phyloP scores from a whole-genome alignment of 805 yeast species.

The Saccharomyces jurei region DNA sequence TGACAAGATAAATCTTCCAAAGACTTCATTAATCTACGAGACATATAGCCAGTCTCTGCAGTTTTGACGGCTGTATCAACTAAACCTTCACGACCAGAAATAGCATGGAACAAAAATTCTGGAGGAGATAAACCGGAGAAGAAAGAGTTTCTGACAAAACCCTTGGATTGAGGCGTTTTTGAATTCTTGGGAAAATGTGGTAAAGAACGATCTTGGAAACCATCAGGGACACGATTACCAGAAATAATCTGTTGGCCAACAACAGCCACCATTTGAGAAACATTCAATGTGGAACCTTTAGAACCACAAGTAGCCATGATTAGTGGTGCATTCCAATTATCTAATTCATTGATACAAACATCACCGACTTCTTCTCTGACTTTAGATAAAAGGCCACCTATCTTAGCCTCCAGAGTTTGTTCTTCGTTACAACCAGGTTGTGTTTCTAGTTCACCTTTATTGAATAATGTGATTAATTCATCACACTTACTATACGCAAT shows the following conservation, averaged over 20 bases:
- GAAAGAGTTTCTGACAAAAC: constrained; percentile 94
- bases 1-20: constrained; percentile 90
- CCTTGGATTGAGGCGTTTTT: constrained; percentile 95
- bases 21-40: constrained; percentile 95
- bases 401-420: constrained; percentile 94
- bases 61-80: constrained; percentile 99
- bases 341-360: constrained; percentile 88
- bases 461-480: constrained; percentile 69
- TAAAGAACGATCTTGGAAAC: constrained; percentile 96
- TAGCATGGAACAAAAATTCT: constrained; percentile 95
- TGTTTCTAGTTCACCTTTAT: constrained; percentile 84
- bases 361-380: constrained; percentile 99
- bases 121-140: constrained; percentile 92
- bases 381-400: constrained; percentile 90
- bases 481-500: constrained; percentile 87
- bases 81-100: constrained; percentile 98
- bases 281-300: constrained; percentile 94
- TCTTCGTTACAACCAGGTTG: constrained; percentile 99
- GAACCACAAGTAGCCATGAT: constrained; percentile 99
- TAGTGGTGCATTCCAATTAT: constrained; percentile 85
- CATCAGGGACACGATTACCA: constrained; percentile 98
- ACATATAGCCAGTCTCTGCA: constrained; percentile 98
- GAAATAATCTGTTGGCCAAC: constrained; percentile 98
- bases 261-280: constrained; percentile 99
- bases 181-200: constrained; percentile 96